Base-by-base conservation (phyloP, 1,139 yeast genomes). In the Diutina siamensis region DNA sequence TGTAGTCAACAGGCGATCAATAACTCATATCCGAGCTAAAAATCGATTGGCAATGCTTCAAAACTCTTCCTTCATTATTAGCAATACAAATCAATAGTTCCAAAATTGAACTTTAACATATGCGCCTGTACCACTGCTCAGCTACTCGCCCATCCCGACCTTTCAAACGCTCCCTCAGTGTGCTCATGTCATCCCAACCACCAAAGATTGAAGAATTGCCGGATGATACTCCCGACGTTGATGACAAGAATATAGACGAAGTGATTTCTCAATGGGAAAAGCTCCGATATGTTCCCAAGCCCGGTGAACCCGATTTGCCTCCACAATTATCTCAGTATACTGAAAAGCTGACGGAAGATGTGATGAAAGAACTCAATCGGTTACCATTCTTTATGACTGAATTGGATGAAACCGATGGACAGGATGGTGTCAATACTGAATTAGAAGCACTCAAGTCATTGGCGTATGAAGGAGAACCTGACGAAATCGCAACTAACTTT, bases 391-490 rank as follows among this genome's bases (percentile, higher is more conserved):
- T 92, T 69, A 94, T 92, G 98, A 88, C 92, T 8, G 75, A 84
- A 55, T 64, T 88, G 27, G 95, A 83, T 55, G 85, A 79, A 36
- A 74, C 79, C 5, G 85, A 83, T 56, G 92, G 86, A 8, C 83
- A 78, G 9, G 86, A 83, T 34, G 94, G 89, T 33, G 83, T 79
- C 44, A 87, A 86, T 56, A 58, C 71, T 4, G 81, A 78, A 46
- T 64, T 94, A 20, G 97, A 92, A 58, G 98, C 98, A 0, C 71
- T 92, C 51, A 82, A 80, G 58, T 92, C 96, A 12, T 69, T 94
- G 56, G 97, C 95, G 0, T 89, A 86, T 58, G 98, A 92, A 45
- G 98, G 98, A 33, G 95, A 87, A 51, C 97, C 97, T 0, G 80
- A 83, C 55, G 98, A 92, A 57, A 69, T 89, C 44, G 97, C 97